phyloP scores from a whole-genome alignment of 225 moss, liverwort and hornwort genomes.

The Antitrichia curtipendula region DNA sequence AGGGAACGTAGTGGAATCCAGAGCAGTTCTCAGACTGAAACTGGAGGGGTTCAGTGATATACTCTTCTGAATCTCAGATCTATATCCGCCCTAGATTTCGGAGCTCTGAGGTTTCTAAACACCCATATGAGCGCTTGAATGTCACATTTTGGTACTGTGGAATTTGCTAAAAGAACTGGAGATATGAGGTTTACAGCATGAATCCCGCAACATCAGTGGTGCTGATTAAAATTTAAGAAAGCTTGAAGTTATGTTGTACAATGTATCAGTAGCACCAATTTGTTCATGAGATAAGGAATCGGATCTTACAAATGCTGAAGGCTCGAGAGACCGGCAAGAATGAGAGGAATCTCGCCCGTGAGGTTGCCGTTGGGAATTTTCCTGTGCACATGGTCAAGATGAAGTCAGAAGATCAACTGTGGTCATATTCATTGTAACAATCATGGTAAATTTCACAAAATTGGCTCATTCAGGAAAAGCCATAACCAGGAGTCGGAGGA shows the following conservation, averaged over 20 bases:
- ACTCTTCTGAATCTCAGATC: neutral
- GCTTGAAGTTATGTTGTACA: neutral
- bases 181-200: neutral
- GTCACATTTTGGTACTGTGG: neutral
- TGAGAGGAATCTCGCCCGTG: constrained; percentile 23
- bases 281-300: neutral
- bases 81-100: neutral
- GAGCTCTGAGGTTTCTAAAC: neutral
- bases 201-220: neutral
- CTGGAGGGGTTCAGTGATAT: neutral
- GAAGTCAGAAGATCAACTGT: neutral
- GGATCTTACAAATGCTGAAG: constrained; percentile 18
- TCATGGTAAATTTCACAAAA: neutral
- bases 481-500: neutral
- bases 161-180: no score
- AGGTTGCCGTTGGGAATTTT: constrained; percentile 15
- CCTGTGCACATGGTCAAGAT: neutral
- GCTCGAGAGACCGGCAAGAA: constrained; percentile 17
- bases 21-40: neutral
- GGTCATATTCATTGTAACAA: neutral
- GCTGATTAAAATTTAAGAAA: neutral
- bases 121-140: neutral
- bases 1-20: neutral
- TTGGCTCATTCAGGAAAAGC: neutral
- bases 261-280: neutral